phyloP scores from a whole-genome alignment of 257 asterid species.

The Prunella vulgaris region DNA sequence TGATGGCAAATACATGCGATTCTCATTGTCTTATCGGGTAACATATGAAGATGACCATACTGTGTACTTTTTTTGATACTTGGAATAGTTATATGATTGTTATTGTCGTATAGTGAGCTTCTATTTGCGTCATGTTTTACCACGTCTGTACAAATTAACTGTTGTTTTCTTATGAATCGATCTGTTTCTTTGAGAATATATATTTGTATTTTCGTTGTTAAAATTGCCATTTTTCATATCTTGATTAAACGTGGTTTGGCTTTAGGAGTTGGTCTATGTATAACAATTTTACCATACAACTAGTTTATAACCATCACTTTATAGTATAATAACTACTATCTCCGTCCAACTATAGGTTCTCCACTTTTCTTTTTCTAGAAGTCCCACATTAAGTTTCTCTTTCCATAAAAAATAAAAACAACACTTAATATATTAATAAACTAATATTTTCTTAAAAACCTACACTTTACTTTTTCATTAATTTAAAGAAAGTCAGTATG shows the following conservation, averaged over 20 bases:
- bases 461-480: no score
- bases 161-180: not conserved
- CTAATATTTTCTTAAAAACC: no score
- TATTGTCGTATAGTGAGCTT: conserved; percentile 19
- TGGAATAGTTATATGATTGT: not conserved
- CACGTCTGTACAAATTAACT: conserved; percentile 13
- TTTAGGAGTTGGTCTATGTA: no score
- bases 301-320: no score
- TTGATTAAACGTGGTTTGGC: not conserved
- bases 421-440: no score
- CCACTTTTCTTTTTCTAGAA: no score
- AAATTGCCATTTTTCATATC: not conserved
- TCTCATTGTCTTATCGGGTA: not conserved
- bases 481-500: no score
- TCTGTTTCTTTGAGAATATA: not conserved
- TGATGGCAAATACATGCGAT: conserved; percentile 12
- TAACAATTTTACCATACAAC: no score
- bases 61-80: conserved; percentile 14
- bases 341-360: no score
- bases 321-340: no score
- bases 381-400: no score
- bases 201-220: conserved; percentile 1
- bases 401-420: no score
- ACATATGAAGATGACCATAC: conserved; percentile 7
- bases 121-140: conserved; percentile 8